Conservation (phyloP, 805 yeast genomes). For the Starmera amethionina region DNA sequence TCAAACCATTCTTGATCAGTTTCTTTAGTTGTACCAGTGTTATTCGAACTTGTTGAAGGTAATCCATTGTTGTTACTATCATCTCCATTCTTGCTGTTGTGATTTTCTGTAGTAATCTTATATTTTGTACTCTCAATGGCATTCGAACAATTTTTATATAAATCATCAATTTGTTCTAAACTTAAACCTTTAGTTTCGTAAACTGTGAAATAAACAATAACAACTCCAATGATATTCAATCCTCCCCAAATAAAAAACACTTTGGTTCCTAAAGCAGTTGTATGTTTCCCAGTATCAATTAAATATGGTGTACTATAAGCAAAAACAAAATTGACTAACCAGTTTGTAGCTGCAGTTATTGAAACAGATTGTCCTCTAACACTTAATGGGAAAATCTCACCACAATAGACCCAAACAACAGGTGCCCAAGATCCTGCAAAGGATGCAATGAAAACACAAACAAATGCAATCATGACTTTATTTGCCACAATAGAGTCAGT, state of each 20-base stretch:
- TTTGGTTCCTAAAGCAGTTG: conserved; percentile 59
- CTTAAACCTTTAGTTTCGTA: conserved; percentile 76
- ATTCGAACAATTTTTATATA: conserved; percentile 50
- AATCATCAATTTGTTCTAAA: conserved; percentile 73
- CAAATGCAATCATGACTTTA: conserved; percentile 50
- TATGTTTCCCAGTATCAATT: conserved; percentile 56
- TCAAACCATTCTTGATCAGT: too few relatives aligned
- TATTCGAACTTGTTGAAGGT: too few relatives aligned
- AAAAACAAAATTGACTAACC: conserved; percentile 70
- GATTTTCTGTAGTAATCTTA: too few relatives aligned
- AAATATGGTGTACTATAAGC: conserved; percentile 70
- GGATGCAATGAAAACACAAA: conserved; percentile 64
- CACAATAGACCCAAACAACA: conserved; percentile 60
- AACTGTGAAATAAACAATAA: conserved; percentile 56
- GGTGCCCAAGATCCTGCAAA: conserved; percentile 86
- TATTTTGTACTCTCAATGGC: conserved; percentile 36
- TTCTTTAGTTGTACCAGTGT: too few relatives aligned
- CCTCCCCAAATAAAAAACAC: conserved; percentile 81
- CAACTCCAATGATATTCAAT: conserved; percentile 45
- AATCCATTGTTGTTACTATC: neutral
- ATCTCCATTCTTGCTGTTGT: neutral
- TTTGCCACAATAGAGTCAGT: conserved; percentile 37
- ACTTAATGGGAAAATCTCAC: conserved; percentile 60
- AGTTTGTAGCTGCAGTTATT: conserved; percentile 66
- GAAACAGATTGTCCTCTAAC: conserved; percentile 73